A percentile compares a stretch with the other conserved stretches of the same genome.
phyloP scores from a whole-genome alignment of 2,329 filamentous ascomycete species.

The Leptodontidium sp. region DNA sequence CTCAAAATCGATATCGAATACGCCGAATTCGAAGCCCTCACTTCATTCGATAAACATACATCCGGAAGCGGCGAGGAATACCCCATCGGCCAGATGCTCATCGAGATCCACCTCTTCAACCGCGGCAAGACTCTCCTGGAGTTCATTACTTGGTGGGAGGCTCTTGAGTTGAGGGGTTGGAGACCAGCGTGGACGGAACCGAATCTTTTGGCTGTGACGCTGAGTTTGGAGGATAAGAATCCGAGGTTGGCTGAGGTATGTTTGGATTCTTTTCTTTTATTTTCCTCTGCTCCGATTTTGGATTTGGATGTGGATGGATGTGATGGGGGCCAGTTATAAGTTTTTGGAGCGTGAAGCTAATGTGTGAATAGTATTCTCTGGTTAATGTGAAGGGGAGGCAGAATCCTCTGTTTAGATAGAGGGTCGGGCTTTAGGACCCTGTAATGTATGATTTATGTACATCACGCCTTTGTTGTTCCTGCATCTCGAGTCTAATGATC shows the following conservation, averaged over 20 bases:
- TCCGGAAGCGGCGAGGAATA: slow-evolving; percentile 34
- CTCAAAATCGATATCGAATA: slow-evolving; percentile 52
- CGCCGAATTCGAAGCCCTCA: slow-evolving; percentile 48
- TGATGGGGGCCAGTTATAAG: too few species aligned
- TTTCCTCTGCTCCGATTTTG: background rate
- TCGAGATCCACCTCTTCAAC: slow-evolving; percentile 41
- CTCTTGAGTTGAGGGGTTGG: slow-evolving; percentile 41
- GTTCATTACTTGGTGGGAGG: slow-evolving; percentile 45
- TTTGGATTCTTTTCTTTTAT: background rate
- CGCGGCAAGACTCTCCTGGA: slow-evolving; percentile 32
- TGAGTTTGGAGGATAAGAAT: slow-evolving; percentile 36
- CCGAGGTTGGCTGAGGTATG: slow-evolving; percentile 35
- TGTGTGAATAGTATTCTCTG: slow-evolving; percentile 18
- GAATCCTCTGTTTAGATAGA: slow-evolving; percentile 13
- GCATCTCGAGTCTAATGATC: background rate
- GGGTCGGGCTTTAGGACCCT: background rate
- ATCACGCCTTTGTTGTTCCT: background rate
- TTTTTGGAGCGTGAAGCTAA: background rate
- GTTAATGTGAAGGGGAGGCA: slow-evolving; percentile 12
- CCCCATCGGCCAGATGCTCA: slow-evolving; percentile 42
- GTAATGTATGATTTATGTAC: background rate
- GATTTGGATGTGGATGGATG: too few species aligned
- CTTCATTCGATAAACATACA: slow-evolving; percentile 40
- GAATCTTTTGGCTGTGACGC: slow-evolving; percentile 41
- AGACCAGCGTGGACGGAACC: slow-evolving; percentile 43